A percentile compares a stretch with the other conserved stretches of the same genome.
These are phyloP conservation scores for Punctularia strigosozonata DNA, from an alignment of 768 basidiomycete genomes.

Conservation along the genomic window DNA sequence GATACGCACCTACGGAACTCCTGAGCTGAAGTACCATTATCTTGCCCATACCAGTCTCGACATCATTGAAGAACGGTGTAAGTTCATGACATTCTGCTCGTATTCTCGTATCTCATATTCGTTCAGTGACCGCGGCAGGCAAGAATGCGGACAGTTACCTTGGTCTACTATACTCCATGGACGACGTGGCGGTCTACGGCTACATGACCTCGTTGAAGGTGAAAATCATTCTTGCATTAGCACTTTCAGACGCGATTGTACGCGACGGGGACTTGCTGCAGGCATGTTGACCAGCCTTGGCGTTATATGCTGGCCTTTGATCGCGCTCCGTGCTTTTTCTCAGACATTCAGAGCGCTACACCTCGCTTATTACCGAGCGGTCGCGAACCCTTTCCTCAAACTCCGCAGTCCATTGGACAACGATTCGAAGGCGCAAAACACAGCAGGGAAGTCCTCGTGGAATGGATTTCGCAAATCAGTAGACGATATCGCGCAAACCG, in stretches of 20 bases:
- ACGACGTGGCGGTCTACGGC: constrained; percentile 88
- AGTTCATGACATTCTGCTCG: constrained; percentile 15
- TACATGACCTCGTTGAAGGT: constrained; percentile 82
- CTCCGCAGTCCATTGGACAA: constrained; percentile 41
- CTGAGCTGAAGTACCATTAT: constrained; percentile 78
- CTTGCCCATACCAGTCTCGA: constrained; percentile 86
- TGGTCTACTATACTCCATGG: constrained; percentile 80
- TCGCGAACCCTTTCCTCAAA: constrained; percentile 80
- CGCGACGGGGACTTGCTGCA: constrained; percentile 69
- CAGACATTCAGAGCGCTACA: constrained; percentile 87
- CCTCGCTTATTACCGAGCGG: constrained; percentile 73
- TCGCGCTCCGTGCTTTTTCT: neutral
- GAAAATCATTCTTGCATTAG: constrained; percentile 75
- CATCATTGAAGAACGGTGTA: constrained; percentile 86
- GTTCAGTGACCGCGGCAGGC: constrained; percentile 27
- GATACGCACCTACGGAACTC: constrained; percentile 57
- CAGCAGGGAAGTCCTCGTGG: too few relatives aligned
- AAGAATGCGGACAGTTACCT: constrained; percentile 74
- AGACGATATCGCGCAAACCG: constrained; percentile 60
- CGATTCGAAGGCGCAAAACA: too few relatives aligned
- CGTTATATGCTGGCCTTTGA: constrained; percentile 1
- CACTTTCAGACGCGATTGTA: constrained; percentile 71
- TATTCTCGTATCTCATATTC: too few relatives aligned
- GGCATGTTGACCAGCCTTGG: constrained; percentile 28
- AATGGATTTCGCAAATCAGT: constrained; percentile 57